Evolutionary conservation across 2,329 filamentous ascomycete genomes (phyloP), one percentile per base, ranked within the genome.

Genomic region (Hirsutella minnesotensis): DNA sequence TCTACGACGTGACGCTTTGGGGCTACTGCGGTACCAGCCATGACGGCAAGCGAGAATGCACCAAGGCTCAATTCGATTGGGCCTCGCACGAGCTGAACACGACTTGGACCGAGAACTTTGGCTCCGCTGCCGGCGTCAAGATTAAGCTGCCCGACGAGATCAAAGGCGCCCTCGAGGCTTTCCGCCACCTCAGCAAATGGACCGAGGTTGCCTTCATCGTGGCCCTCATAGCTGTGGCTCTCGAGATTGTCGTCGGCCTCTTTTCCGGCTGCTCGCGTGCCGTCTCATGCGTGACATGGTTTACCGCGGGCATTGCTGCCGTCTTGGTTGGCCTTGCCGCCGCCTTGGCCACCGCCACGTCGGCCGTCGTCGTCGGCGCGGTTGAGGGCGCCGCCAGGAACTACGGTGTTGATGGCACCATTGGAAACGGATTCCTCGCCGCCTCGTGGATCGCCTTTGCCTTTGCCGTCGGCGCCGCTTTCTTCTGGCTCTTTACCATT

Each of bases 401-500:
- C 40, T 94, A 92, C 62, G 79, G 83, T 47, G 81, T 90, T 52
- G 62, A 74, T 5, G 77, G 79, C 40, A 63, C 59, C 40, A 66
- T 94, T 59, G 84, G 88, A 65, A 75, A 61, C 24, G 67, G 70
- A 46, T 90, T 84, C 67, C 78, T 92, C 43, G 73, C 73, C 30
- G 66, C 79, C 18, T 77, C 83, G 53, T 95, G 89, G 86, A 70
- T 96, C 46, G 81, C 81, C 36, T 81, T 82, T 33, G 84, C 77
- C 22, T 88, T 94, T 58, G 81, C 83, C 47, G 59, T 92, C 29
- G 85, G 63, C 35, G 82, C 83, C 8, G 78, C 77, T 49, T 65
- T 95, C 58, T 95, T 96, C 81, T 96, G 92, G 90, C 68, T 89
- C 57, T 78, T 94, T 62, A 86, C 81, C 62, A 76, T 84, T 56